phyloP scores from a whole-genome alignment of 495 filamentous ascomycete genomes.

The Penicillium tannophilum region DNA sequence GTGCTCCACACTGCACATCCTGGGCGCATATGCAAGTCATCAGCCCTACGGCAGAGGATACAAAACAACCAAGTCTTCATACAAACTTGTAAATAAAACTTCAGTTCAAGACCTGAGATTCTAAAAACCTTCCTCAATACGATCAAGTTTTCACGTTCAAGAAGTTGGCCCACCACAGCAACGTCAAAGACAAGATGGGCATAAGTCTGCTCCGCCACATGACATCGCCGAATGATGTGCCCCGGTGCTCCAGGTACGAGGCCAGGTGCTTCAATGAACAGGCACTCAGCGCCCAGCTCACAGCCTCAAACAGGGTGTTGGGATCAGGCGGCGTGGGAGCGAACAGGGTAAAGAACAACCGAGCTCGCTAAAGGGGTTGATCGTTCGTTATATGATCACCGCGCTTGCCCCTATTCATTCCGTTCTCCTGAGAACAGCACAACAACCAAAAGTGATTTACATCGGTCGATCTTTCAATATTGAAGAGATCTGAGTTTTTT shows the following conservation, averaged over 20 bases:
- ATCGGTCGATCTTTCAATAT: not conserved
- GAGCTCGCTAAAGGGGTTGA: constrained; percentile 21
- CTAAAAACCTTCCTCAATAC: not conserved
- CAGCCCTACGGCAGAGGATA: not conserved
- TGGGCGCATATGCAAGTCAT: not conserved
- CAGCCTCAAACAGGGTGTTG: constrained; percentile 9
- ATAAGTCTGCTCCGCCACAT: constrained; percentile 7
- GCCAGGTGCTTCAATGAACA: not conserved
- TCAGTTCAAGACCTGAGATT: not conserved
- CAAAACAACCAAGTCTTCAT: not conserved
- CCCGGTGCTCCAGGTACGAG: constrained; percentile 3
- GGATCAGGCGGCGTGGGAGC: constrained; percentile 12
- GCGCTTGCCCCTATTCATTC: constrained; percentile 25
- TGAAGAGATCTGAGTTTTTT: not conserved
- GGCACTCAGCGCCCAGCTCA: constrained; percentile 2
- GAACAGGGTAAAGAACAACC: not conserved
- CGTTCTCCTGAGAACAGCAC: constrained; percentile 15
- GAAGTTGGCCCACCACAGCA: not conserved
- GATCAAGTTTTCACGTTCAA: not conserved
- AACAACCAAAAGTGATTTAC: not conserved
- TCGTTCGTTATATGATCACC: constrained; percentile 32
- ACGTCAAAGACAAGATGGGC: not conserved
- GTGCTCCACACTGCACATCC: not conserved
- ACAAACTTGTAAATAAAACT: not conserved
- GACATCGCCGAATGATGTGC: constrained; percentile 17